Conservation (phyloP, 2,329 filamentous ascomycete genomes). For the Bipolaris cookei region DNA sequence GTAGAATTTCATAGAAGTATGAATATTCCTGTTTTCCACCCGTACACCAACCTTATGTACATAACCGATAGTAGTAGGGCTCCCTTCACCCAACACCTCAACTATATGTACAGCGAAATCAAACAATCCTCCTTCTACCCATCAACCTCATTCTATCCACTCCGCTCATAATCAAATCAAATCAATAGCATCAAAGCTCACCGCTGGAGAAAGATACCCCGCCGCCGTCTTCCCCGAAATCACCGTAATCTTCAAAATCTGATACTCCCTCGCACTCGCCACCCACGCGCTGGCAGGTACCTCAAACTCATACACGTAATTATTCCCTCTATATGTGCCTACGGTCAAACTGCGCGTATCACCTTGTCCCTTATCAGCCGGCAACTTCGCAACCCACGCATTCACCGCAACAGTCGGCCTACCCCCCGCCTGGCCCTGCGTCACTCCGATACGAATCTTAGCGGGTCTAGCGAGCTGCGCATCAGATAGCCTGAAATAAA, state of each 20-base stretch:
- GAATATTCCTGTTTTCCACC: no score
- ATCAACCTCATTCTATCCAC: no score
- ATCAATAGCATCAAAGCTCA: slow-evolving; percentile 31
- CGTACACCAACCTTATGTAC: no score
- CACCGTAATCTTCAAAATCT: slow-evolving; percentile 27
- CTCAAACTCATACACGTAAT: slow-evolving; percentile 31
- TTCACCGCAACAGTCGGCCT: slow-evolving; percentile 26
- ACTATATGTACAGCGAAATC: background rate
- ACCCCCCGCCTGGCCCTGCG: slow-evolving; percentile 27
- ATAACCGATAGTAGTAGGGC: no score
- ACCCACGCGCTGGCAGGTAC: slow-evolving; percentile 32
- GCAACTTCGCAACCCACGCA: slow-evolving; percentile 23
- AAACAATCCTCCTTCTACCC: no score
- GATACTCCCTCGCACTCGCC: slow-evolving; percentile 26
- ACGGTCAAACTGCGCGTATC: slow-evolving; percentile 31
- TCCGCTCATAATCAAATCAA: slow-evolving; percentile 18
- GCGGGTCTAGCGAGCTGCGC: slow-evolving; percentile 29
- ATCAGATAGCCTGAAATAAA: slow-evolving; percentile 48
- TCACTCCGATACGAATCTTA: slow-evolving; percentile 33
- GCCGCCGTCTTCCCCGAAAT: slow-evolving; percentile 30
- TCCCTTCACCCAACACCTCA: no score
- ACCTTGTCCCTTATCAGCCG: slow-evolving; percentile 25
- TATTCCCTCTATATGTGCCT: slow-evolving; percentile 34
- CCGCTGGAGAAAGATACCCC: slow-evolving; percentile 28
- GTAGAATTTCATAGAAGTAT: no score